Evolutionary conservation across 139 green algal genomes (phyloP).

Genomic region (Mychonastes homosphaera): DNA sequence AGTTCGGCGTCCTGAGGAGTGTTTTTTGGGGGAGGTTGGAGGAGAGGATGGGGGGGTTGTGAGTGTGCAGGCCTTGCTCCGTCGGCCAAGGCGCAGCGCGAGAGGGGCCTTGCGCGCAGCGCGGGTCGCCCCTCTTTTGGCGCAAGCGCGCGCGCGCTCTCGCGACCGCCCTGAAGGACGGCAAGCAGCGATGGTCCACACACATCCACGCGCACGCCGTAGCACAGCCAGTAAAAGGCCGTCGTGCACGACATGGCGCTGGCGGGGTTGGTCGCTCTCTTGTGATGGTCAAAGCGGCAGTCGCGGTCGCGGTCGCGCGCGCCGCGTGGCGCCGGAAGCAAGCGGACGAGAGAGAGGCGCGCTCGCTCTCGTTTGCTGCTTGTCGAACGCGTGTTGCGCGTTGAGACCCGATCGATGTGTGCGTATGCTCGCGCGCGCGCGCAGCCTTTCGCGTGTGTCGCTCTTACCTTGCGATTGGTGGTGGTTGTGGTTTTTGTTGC

Average conservation of each 20-base stretch:
- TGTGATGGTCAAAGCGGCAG: too few relatives aligned
- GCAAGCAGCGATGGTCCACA: not conserved
- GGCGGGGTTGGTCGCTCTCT: too few relatives aligned
- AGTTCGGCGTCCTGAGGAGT: too few relatives aligned
- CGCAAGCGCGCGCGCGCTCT: not conserved
- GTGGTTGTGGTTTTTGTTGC: too few relatives aligned
- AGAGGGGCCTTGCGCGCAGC: not conserved
- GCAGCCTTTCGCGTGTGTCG: not conserved
- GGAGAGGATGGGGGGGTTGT: constrained; percentile 1
- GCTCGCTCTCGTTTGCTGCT: too few relatives aligned
- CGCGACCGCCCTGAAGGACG: not conserved
- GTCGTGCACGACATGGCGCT: constrained; percentile 13
- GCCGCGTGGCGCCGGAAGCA: too few relatives aligned
- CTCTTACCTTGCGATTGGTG: not conserved
- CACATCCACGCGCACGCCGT: constrained; percentile 19
- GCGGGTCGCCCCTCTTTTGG: not conserved
- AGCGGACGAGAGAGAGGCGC: too few relatives aligned
- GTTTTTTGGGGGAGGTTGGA: constrained; percentile 4
- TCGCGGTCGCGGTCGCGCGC: too few relatives aligned
- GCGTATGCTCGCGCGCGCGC: not conserved
- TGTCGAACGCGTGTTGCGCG: not conserved
- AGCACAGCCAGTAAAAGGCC: constrained; percentile 26
- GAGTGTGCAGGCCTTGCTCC: not conserved
- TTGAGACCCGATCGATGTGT: not conserved
- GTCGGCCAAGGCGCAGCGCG: not conserved